Evolutionary conservation across 306 rosid species (phyloP), one percentile per base, ranked within the genome.

Genomic region (Macrotyloma uniflorum): DNA sequence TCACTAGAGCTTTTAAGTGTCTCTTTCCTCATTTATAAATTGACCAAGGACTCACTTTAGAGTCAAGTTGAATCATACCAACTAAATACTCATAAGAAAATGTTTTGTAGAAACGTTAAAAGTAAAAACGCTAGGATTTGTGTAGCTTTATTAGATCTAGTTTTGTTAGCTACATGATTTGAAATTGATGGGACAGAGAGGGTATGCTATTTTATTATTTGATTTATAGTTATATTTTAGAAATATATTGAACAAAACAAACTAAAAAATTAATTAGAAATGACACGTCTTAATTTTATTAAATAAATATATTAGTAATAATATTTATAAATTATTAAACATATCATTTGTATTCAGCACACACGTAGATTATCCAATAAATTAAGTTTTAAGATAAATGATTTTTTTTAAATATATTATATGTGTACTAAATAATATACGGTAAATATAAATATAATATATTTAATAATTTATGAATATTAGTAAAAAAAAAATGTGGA

Each of bases 1-100:
- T 19, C 49, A 65, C 30, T 22, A 36, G n/a, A 49, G 3, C 16
- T 40, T 40, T 66, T 42, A 20, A 8, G 35, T 66, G 51, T 18
- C 72, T 20, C 51, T 66, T 66, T 66, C 12, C 12, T 8, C 61
- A 11, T 23, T 70, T 33, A 32, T 18, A 50, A 72, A 72, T 72
- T 33, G 51, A 9, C 55, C 2, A 3, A 20, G 10, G 62, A 18
- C 46, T 70, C 16, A 30, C 62, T 30, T 70, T 32, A 54, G 54
- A 15, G 38, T 51, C 18, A 43, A 23, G 55, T 24, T 49, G 22
- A 49, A n/a, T 6, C 24, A 50, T 50, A 18, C 57, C 23, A 6
- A 18, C 20, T n/a, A 15, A 47, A 50, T 18, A 18, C 8, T 50
- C 2, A 10, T 11, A 18, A n/a, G n/a, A n/a, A n/a, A n/a, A n/a